These are phyloP conservation scores for Mycosphaerella sp. DNA, from an alignment of 2,329 filamentous ascomycete genomes.

Conservation along the genomic window DNA sequence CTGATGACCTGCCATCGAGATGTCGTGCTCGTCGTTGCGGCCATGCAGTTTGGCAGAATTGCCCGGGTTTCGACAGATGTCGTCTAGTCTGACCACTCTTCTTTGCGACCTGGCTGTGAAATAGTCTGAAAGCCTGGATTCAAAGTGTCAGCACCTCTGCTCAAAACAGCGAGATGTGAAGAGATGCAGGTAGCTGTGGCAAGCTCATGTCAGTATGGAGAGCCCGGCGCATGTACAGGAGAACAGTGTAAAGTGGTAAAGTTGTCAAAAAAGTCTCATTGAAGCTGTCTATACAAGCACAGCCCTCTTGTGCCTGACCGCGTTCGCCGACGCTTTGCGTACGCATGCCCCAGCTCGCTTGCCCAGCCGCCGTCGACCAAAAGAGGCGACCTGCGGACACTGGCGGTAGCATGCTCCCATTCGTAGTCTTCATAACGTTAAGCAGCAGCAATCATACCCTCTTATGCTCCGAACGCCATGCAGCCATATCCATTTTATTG, in stretches of 20 bases:
- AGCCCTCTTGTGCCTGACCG: background rate
- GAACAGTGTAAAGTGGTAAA: background rate
- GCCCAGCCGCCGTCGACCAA: slow-evolving; percentile 1
- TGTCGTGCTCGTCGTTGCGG: too few relatives aligned
- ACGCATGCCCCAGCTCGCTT: background rate
- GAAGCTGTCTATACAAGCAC: background rate
- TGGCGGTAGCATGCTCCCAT: slow-evolving; percentile 2
- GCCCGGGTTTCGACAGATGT: too few relatives aligned
- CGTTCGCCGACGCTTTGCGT: background rate
- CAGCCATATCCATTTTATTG: slow-evolving; percentile 11
- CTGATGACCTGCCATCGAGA: too few relatives aligned
- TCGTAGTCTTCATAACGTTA: slow-evolving; percentile 1
- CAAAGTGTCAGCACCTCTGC: too few relatives aligned
- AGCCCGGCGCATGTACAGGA: background rate
- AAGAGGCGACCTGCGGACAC: slow-evolving; percentile 4
- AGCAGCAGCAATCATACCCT: background rate
- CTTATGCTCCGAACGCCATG: slow-evolving; percentile 11
- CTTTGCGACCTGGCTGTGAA: too few relatives aligned
- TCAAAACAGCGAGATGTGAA: too few relatives aligned
- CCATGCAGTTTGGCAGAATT: too few relatives aligned
- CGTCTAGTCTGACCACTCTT: too few relatives aligned
- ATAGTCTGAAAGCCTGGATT: too few relatives aligned
- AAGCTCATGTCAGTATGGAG: background rate
- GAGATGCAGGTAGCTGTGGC: background rate
- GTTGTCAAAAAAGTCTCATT: background rate